phyloP scores from a whole-genome alignment of 495 filamentous ascomycete species.

The Sordaria brevicollis region DNA sequence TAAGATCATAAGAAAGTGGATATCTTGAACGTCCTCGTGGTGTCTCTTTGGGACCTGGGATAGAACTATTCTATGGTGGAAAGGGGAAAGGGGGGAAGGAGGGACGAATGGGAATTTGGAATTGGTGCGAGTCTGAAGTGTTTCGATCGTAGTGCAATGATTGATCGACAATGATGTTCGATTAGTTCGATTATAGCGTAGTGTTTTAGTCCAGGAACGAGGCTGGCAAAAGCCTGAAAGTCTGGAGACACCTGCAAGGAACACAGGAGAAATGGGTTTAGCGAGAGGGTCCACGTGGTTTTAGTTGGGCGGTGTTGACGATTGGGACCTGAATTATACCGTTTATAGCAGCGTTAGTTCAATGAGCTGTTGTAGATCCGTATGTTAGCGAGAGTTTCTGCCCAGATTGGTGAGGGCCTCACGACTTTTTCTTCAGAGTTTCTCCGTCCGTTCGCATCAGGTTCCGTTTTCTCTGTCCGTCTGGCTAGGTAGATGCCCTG shows the following conservation, averaged over 20 bases:
- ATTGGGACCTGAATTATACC: not conserved
- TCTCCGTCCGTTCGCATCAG: not conserved
- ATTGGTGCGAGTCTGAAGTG: not conserved
- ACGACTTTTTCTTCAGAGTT: not conserved
- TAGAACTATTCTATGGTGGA: no score
- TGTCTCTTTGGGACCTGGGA: no score
- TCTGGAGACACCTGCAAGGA: no score
- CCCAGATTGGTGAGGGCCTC: not conserved
- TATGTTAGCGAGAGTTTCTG: not conserved
- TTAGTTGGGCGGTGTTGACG: not conserved
- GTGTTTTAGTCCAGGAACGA: not conserved
- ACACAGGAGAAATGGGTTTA: not conserved
- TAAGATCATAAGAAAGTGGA: no score
- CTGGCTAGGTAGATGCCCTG: not conserved
- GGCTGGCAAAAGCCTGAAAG: not conserved
- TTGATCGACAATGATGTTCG: not conserved
- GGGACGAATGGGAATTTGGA: not conserved
- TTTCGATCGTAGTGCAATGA: not conserved
- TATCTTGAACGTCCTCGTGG: no score
- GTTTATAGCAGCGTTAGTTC: not conserved
- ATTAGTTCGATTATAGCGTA: not conserved
- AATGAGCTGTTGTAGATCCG: not conserved
- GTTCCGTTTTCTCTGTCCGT: not conserved
- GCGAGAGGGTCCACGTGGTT: not conserved
- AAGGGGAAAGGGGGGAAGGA: no score